phyloP scores from a whole-genome alignment of 441 rosid genomes.

The Pelargonium myrrhifolium region DNA sequence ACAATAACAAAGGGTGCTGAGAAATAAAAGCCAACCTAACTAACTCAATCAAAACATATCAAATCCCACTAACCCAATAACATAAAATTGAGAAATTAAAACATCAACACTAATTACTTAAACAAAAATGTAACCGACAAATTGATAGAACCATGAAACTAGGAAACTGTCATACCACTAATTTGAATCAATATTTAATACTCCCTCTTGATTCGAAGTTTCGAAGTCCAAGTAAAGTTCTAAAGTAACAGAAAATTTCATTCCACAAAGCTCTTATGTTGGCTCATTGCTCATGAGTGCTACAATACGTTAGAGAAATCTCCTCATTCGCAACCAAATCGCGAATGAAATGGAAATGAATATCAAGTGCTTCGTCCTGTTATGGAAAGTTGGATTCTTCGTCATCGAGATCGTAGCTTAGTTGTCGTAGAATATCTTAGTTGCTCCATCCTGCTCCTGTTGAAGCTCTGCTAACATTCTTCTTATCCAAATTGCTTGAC shows the following conservation, averaged over 20 bases:
- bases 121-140: no score
- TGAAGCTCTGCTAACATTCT: neutral
- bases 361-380: conserved; percentile 2
- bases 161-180: no score
- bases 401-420: neutral
- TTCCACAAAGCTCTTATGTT: neutral
- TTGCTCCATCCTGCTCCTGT: neutral
- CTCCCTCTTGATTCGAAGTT: conserved; percentile 7
- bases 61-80: no score
- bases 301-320: neutral
- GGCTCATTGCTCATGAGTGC: neutral
- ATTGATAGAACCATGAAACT: no score
- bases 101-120: no score
- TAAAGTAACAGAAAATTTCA: neutral
- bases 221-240: neutral
- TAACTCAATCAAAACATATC: no score
- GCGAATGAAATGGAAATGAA: neutral
- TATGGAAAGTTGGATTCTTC: conserved; percentile 1
- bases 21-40: no score
- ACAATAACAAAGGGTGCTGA: no score
- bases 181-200: neutral
- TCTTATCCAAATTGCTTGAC: conserved; percentile 7
- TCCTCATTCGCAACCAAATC: neutral
- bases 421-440: neutral
- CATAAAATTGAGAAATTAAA: no score